A percentile compares a stretch with the other conserved stretches of the same genome.
Evolutionary conservation across 192 early-diverging fungal genomes (phyloP).

Genomic region (Coemansia sp.): DNA sequence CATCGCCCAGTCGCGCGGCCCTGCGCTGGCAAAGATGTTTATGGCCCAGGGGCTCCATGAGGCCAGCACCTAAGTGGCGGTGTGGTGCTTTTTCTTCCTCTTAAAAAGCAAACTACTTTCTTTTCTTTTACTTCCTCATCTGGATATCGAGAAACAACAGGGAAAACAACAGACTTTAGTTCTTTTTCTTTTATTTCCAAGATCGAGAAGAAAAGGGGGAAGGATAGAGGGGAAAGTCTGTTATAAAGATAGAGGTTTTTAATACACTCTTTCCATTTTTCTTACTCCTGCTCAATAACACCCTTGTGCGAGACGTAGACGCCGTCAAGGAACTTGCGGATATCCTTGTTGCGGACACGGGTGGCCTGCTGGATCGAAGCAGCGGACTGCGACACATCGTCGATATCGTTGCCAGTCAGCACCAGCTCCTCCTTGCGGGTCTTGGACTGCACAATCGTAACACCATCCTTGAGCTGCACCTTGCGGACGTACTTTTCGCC

Average conservation of each 20-base stretch:
- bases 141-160: too few species aligned
- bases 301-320: slow-evolving; percentile 93
- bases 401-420: slow-evolving; percentile 91
- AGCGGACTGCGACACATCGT: slow-evolving; percentile 94
- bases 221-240: too few species aligned
- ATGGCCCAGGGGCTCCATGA: slow-evolving; percentile 73
- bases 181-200: not conserved
- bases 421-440: slow-evolving; percentile 94
- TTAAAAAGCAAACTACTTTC: too few species aligned
- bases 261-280: not conserved
- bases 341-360: slow-evolving; percentile 98
- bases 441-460: slow-evolving; percentile 75
- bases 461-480: slow-evolving; percentile 86
- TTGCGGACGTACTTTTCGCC: slow-evolving; percentile 92
- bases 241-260: too few species aligned
- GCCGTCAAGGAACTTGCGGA: slow-evolving; percentile 99
- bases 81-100: not conserved
- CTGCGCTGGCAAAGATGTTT: slow-evolving; percentile 92
- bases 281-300: slow-evolving; percentile 64
- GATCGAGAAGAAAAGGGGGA: not conserved
- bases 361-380: slow-evolving; percentile 95
- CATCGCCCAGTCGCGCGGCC: slow-evolving; percentile 91
- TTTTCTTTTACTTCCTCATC: not conserved
- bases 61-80: too few species aligned
- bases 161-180: too few species aligned